Percentiles rank a stretch among this genome's conserved stretches.
These are phyloP conservation scores for Fomitiporia mediterranea DNA, from an alignment of 1,284 basidiomycete genomes.

Conservation along the genomic window DNA sequence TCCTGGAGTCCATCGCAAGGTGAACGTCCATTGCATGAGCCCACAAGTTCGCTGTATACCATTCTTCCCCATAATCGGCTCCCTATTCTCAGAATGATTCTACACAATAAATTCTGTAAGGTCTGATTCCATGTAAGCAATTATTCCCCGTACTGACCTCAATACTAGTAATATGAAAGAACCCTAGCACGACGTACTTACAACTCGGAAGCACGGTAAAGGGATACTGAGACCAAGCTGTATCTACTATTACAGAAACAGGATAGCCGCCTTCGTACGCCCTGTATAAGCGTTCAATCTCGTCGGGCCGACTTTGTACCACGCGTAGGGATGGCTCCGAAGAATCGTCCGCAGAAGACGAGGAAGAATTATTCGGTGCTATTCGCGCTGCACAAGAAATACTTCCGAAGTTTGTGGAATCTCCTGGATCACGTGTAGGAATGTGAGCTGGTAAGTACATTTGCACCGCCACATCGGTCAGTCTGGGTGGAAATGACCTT, in stretches of 20 bases:
- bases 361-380: no score
- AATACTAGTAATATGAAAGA: slow-evolving; percentile 5
- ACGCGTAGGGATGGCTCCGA: no score
- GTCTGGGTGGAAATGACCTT: neutral
- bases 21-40: slow-evolving; percentile 6
- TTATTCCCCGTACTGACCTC: slow-evolving; percentile 1
- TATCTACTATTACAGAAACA: slow-evolving; percentile 1
- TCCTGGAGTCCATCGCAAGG: slow-evolving; percentile 7
- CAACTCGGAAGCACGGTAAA: neutral
- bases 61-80: neutral
- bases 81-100: neutral
- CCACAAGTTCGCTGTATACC: neutral
- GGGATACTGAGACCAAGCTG: slow-evolving; percentile 5
- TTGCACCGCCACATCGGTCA: neutral
- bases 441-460: neutral
- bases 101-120: no score
- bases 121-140: no score
- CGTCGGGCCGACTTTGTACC: neutral
- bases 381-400: no score
- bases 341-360: no score
- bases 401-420: no score
- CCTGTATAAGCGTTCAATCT: neutral
- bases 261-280: slow-evolving; percentile 5
- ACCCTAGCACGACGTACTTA: slow-evolving; percentile 7
- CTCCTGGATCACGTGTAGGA: neutral